A percentile compares a stretch with the other conserved stretches of the same genome.
Conservation (phyloP, 306 rosid species). For the Cicer arietinum region DNA sequence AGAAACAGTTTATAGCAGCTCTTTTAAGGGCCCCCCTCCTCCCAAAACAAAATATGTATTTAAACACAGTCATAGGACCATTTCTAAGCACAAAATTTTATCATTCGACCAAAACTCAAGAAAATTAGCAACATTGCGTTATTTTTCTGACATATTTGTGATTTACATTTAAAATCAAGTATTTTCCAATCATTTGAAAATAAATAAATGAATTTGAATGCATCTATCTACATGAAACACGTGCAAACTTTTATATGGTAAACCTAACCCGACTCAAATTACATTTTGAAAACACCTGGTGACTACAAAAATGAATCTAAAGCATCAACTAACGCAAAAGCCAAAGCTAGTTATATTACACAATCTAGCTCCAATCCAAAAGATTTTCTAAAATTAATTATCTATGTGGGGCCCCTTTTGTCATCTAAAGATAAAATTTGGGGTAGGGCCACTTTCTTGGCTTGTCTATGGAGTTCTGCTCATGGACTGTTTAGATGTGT, state of each 20-base stretch:
- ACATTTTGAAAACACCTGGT: background rate
- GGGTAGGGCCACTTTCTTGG: background rate
- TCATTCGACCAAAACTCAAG: background rate
- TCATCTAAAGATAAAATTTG: background rate
- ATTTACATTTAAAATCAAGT: background rate
- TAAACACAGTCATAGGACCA: background rate
- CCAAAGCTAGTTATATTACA: conserved; percentile 3
- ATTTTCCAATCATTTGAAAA: conserved; percentile 1
- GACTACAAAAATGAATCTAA: conserved; percentile 1
- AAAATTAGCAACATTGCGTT: conserved; percentile 14
- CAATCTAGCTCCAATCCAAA: background rate
- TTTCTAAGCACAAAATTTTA: background rate
- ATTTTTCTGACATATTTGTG: conserved; percentile 4
- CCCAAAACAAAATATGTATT: background rate
- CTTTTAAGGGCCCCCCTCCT: background rate
- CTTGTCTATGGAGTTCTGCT: background rate
- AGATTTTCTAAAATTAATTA: background rate
- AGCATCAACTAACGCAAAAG: background rate
- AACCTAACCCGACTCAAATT: background rate
- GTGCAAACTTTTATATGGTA: background rate
- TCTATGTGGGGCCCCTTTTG: background rate
- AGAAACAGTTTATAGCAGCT: background rate
- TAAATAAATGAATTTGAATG: background rate
- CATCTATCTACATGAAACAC: background rate
- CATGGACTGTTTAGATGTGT: background rate